Percentiles rank a stretch among this genome's conserved stretches.
These are phyloP conservation scores for Aspergillus pseudonomiae DNA, from an alignment of 2,329 filamentous ascomycete genomes.

Conservation along the genomic window DNA sequence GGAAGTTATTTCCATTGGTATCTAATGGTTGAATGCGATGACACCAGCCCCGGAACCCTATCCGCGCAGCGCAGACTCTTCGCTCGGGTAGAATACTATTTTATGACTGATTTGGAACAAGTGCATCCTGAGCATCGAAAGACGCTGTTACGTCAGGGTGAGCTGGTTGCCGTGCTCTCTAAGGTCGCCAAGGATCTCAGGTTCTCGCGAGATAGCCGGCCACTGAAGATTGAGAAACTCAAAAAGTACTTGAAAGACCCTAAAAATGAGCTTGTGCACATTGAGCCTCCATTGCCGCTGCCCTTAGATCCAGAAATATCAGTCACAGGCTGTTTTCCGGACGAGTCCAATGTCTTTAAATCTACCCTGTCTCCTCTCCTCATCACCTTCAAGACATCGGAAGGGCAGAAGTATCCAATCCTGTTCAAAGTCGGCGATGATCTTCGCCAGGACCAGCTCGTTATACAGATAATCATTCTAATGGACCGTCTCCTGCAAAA, in stretches of 20 bases:
- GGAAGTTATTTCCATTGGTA: constrained; percentile 99
- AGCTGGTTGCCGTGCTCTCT: constrained; percentile 82
- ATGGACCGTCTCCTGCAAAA: constrained; percentile 97
- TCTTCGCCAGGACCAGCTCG: constrained; percentile 91
- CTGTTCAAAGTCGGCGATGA: constrained; percentile 98
- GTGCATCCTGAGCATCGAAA: constrained; percentile 74
- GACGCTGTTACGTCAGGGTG: constrained; percentile 80
- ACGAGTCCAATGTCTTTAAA: constrained; percentile 91
- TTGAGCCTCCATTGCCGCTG: constrained; percentile 84
- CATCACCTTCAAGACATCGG: constrained; percentile 81
- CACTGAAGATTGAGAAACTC: constrained; percentile 78
- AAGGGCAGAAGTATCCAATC: constrained; percentile 80
- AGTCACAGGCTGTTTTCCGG: constrained; percentile 77
- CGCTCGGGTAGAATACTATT: constrained; percentile 91
- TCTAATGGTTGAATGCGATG: constrained; percentile 95
- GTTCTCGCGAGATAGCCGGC: constrained; percentile 73
- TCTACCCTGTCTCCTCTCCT: constrained; percentile 91
- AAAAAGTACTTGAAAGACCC: constrained; percentile 85
- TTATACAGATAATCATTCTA: constrained; percentile 95
- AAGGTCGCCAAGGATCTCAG: constrained; percentile 90
- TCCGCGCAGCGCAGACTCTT: constrained; percentile 81
- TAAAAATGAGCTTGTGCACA: constrained; percentile 81
- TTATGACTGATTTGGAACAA: constrained; percentile 84
- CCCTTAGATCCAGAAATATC: constrained; percentile 83
- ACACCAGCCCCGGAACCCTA: constrained; percentile 73